These are phyloP conservation scores for Eucalyptus pauciflora DNA, from an alignment of 345 rosid species.

Conservation along the genomic window DNA sequence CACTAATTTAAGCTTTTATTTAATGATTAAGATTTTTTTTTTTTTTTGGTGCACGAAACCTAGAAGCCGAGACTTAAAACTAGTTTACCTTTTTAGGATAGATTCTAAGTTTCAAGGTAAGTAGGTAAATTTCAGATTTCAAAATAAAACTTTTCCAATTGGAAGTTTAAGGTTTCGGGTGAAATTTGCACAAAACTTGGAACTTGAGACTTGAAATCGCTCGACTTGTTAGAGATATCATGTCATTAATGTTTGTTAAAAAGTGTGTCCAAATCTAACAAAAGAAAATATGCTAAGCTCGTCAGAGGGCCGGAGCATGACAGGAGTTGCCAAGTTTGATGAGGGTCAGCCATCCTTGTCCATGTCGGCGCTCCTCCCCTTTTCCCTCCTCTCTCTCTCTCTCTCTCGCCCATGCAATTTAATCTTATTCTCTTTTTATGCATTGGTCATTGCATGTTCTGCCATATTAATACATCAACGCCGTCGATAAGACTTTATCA, in stretches of 20 bases:
- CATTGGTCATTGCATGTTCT: background rate
- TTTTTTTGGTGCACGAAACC: too few relatives aligned
- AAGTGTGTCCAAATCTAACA: background rate
- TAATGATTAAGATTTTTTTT: too few relatives aligned
- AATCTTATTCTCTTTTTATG: background rate
- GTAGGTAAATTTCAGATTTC: too few relatives aligned
- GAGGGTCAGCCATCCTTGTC: background rate
- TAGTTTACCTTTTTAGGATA: too few relatives aligned
- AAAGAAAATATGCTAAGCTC: background rate
- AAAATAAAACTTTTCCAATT: too few relatives aligned
- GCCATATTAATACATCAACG: accelerated
- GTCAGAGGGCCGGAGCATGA: background rate
- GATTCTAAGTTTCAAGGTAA: too few relatives aligned
- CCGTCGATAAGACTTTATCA: accelerated
- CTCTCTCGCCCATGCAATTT: background rate
- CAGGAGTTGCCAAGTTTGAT: background rate
- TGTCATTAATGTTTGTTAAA: background rate
- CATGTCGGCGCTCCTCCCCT: background rate
- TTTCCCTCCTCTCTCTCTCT: background rate
- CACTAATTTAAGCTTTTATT: too few relatives aligned
- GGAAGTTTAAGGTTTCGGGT: accelerated
- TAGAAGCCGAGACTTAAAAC: accelerated
- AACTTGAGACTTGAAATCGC: accelerated
- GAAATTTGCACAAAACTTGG: accelerated
- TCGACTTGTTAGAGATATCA: background rate